Conservation (phyloP, 176 grass and related monocot genomes). For the Carex parvula region DNA sequence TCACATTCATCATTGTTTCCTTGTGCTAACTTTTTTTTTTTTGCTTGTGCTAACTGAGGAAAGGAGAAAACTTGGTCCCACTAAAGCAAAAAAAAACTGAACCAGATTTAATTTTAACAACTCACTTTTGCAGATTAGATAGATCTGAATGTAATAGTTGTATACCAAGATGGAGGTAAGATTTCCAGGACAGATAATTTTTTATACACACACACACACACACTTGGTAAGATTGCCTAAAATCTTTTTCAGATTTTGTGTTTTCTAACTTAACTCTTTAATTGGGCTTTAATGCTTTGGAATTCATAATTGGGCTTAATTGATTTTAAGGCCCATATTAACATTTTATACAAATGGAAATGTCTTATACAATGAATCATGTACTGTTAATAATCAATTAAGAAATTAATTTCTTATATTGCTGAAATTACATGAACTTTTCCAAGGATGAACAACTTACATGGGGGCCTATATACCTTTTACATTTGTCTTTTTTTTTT, state of each 20-base stretch:
- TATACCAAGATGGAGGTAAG: too few species aligned
- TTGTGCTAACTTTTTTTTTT: not conserved
- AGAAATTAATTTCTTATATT: not conserved
- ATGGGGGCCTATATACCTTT: not conserved
- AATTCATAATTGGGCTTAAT: not conserved
- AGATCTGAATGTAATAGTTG: not conserved
- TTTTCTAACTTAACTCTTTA: not conserved
- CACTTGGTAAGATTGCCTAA: not conserved
- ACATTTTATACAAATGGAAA: not conserved
- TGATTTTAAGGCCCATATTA: not conserved
- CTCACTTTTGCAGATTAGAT: not conserved
- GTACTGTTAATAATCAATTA: not conserved
- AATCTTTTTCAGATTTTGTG: not conserved
- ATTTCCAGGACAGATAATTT: too few species aligned
- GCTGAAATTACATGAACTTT: not conserved
- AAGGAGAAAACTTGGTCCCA: not conserved
- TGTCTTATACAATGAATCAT: not conserved
- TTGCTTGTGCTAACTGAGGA: not conserved
- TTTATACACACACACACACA: too few species aligned
- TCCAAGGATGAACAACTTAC: not conserved
- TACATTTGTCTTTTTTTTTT: not conserved
- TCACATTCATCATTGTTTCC: not conserved
- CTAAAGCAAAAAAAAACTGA: not conserved
- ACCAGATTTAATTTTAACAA: not conserved
- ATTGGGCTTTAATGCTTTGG: too few species aligned